These are phyloP conservation scores for Scheffersomyces segobiensis DNA, from an alignment of 1,139 yeast species.

Conservation along the genomic window DNA sequence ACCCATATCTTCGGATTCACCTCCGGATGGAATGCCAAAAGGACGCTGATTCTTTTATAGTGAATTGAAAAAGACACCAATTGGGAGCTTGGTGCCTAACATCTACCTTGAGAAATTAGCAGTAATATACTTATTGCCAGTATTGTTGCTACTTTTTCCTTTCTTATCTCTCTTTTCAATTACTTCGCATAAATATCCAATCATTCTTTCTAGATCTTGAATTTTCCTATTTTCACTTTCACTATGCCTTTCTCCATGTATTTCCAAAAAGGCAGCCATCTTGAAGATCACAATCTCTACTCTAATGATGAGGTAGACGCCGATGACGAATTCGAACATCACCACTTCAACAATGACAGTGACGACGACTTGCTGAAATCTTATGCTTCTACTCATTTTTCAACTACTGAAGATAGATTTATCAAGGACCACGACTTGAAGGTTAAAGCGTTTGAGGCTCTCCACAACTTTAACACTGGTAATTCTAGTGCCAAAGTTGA, in stretches of 20 bases:
- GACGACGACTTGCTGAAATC: conserved; percentile 32
- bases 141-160: background rate
- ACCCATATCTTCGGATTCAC: background rate
- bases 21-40: background rate
- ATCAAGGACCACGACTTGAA: conserved; percentile 73
- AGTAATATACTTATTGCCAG: too few relatives aligned
- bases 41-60: background rate
- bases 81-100: background rate
- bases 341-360: conserved; percentile 16
- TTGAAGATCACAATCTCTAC: background rate
- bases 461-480: conserved; percentile 28
- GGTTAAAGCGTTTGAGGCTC: conserved; percentile 60
- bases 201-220: background rate
- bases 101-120: background rate
- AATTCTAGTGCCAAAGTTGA: background rate
- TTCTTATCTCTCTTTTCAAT: too few relatives aligned
- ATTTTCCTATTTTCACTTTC: background rate
- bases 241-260: background rate
- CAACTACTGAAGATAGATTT: conserved; percentile 67
- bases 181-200: background rate
- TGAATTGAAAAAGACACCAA: background rate
- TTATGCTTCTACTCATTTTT: conserved; percentile 53
- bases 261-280: background rate
- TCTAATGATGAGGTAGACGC: conserved; percentile 2
- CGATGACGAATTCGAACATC: conserved; percentile 13